A percentile compares a stretch with the other conserved stretches of the same genome.
Conservation (phyloP, 208 protist genomes). For the Crithidia brevicula region DNA sequence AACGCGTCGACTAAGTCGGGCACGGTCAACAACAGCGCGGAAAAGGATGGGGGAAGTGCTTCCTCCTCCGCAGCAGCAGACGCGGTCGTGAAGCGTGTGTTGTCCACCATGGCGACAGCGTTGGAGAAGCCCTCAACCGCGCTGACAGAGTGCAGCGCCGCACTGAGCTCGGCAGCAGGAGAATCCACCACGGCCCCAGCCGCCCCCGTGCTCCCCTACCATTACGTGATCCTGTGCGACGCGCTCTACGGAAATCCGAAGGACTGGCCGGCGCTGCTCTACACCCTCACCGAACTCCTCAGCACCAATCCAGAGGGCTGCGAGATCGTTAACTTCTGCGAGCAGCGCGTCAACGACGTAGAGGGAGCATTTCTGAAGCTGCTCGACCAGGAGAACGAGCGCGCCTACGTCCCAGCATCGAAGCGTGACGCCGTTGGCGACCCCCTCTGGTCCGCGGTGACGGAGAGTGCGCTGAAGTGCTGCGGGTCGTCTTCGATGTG, state of each 20-base stretch:
- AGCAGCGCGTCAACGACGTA: slow-evolving; percentile 87
- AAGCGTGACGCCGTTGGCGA: slow-evolving; percentile 14
- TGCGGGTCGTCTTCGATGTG: background rate
- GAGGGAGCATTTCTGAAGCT: slow-evolving; percentile 73
- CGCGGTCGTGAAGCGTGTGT: slow-evolving; percentile 9
- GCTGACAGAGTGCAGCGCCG: slow-evolving; percentile 33
- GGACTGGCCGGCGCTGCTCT: slow-evolving; percentile 83
- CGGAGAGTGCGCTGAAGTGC: slow-evolving; percentile 16
- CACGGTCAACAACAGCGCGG: too few species aligned
- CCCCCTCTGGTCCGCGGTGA: slow-evolving; percentile 17
- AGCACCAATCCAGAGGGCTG: slow-evolving; percentile 54
- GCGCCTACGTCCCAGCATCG: slow-evolving; percentile 15
- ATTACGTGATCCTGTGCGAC: slow-evolving; percentile 83
- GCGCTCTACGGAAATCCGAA: slow-evolving; percentile 90
- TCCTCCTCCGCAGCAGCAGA: background rate
- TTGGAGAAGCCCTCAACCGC: slow-evolving; percentile 41
- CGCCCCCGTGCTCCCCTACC: slow-evolving; percentile 7
- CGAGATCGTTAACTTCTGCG: slow-evolving; percentile 87
- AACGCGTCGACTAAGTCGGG: background rate
- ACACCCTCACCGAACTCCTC: slow-evolving; percentile 82
- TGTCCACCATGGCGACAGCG: slow-evolving; percentile 29
- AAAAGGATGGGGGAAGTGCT: background rate
- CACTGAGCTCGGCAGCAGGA: slow-evolving; percentile 10
- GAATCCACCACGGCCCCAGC: background rate
- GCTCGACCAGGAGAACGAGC: slow-evolving; percentile 63